Conservation (phyloP, 192 early-diverging fungal species). For the Mortierella antarctica region DNA sequence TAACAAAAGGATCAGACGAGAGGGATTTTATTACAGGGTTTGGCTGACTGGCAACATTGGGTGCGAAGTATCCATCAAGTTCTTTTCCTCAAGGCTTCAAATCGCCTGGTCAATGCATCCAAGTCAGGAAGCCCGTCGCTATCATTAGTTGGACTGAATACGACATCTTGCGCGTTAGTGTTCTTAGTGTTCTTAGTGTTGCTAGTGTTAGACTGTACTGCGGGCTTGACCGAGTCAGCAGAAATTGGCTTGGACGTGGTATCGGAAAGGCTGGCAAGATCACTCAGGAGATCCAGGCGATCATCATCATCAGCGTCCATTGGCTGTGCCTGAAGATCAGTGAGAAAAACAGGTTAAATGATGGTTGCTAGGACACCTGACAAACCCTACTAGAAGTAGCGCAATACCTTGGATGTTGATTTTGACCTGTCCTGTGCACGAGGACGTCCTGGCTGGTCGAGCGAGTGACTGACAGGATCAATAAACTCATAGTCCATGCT, state of each 20-base stretch:
- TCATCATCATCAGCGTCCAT: slow-evolving; percentile 16
- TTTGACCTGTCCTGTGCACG: slow-evolving; percentile 6
- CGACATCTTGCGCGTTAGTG: slow-evolving; percentile 15
- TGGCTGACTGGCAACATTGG: too few relatives aligned
- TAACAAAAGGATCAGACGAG: too few relatives aligned
- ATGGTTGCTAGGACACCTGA: too few relatives aligned
- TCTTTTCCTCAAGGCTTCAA: slow-evolving; percentile 75
- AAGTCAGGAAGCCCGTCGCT: slow-evolving; percentile 69
- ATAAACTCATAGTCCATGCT: slow-evolving; percentile 41
- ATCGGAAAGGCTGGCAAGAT: slow-evolving; percentile 13
- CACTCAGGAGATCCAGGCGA: slow-evolving; percentile 23
- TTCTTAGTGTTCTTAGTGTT: slow-evolving; percentile 7
- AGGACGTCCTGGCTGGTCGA: slow-evolving; percentile 17
- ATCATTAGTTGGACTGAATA: not conserved
- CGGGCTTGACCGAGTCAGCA: not conserved
- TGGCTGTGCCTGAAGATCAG: slow-evolving; percentile 1
- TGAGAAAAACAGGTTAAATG: not conserved
- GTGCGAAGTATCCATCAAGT: not conserved
- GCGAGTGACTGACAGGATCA: slow-evolving; percentile 33
- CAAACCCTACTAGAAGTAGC: too few relatives aligned
- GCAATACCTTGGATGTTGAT: slow-evolving; percentile 11
- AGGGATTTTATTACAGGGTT: too few relatives aligned
- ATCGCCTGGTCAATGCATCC: slow-evolving; percentile 79
- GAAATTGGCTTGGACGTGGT: slow-evolving; percentile 32
- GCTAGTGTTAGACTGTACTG: slow-evolving; percentile 21